Base-by-base conservation (phyloP, 108 stramenopile genomes). In the Skeletonema tropicum region DNA sequence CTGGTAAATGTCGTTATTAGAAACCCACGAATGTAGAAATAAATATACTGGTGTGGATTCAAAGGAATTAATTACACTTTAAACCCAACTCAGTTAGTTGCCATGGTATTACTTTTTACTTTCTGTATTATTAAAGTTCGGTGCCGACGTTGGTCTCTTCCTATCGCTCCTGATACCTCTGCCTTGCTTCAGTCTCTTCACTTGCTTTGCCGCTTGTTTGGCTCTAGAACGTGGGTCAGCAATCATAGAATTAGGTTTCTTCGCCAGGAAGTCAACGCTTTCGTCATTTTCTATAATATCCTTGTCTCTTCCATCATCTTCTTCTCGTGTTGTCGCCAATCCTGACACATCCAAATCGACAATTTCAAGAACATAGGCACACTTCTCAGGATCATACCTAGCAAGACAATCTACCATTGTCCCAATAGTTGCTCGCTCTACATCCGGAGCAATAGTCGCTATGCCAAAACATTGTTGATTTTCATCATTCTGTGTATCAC, bases 401-500 rank as follows among this genome's bases (percentile, higher is more conserved):
- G 73, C 79, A 32, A 80, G 39, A 30, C 79, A 80, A 60, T 80
- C 79, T 23, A 80, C 73, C 68, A 74, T 70, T 26, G 66, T 61
- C 15, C 60, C 64, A 13, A 42, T 15, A 21, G 12, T 58, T 46
- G 59, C n/a, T 36, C 59, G 33, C 11, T 68, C 62, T n/a, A 30
- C 60, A 21, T 23, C 21, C 32, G 60, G 38, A 35, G 60, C 60
- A 26, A 38, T 15, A 11, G 23, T 9, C 15, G 21, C 23, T 15
- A 19, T 60, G 19, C 58, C 57, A 66, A 9, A 38, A 15, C 12
- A 11, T 15, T 4, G 48, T 48, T 41, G 39, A 0, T 17, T 38
- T 41, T 23, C 48, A 31, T 58, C 36, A 42, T 45, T 41, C 9
- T 13, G 19, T 36, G 12, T 42, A 14, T 30, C 62, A 11, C 10